Evolutionary conservation across 2,329 filamentous ascomycete genomes (phyloP).

Genomic region (Sporothrix humicola): DNA sequence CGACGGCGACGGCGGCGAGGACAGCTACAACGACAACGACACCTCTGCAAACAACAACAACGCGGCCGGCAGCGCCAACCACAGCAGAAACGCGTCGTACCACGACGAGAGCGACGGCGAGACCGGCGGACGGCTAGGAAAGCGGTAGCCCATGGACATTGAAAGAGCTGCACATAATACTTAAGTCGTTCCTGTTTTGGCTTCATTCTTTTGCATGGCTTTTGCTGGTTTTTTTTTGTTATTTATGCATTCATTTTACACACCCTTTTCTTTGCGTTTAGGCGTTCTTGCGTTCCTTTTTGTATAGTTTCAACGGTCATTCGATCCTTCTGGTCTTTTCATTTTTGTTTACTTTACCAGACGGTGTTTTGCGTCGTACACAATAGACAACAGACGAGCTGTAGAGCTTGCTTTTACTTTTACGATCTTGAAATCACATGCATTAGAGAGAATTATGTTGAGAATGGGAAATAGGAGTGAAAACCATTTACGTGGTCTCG

Average conservation of each 20-base stretch:
- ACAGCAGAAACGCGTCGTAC: constrained; percentile 21
- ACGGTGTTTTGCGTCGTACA: background rate
- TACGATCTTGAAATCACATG: background rate
- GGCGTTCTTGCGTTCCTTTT: background rate
- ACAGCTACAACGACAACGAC: background rate
- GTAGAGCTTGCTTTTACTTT: background rate
- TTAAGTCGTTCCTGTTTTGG: background rate
- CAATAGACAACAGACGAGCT: background rate
- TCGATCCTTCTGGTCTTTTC: background rate
- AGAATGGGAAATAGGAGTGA: background rate
- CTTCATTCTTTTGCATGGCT: constrained; percentile 3
- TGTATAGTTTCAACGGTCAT: background rate
- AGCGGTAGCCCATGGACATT: constrained; percentile 24
- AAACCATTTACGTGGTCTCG: background rate
- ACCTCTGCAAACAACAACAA: too few species aligned
- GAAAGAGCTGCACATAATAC: background rate
- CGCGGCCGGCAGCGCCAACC: background rate
- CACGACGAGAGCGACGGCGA: constrained; percentile 34
- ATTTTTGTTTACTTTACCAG: background rate
- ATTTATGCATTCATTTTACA: constrained; percentile 3
- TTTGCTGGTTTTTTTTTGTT: constrained; percentile 18
- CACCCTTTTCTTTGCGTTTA: background rate
- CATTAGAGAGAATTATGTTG: background rate
- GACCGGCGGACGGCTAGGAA: background rate
- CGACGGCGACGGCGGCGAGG: constrained; percentile 38